phyloP scores from a whole-genome alignment of 2,329 filamentous ascomycete genomes.

The Pseudogymnoascus sp. region DNA sequence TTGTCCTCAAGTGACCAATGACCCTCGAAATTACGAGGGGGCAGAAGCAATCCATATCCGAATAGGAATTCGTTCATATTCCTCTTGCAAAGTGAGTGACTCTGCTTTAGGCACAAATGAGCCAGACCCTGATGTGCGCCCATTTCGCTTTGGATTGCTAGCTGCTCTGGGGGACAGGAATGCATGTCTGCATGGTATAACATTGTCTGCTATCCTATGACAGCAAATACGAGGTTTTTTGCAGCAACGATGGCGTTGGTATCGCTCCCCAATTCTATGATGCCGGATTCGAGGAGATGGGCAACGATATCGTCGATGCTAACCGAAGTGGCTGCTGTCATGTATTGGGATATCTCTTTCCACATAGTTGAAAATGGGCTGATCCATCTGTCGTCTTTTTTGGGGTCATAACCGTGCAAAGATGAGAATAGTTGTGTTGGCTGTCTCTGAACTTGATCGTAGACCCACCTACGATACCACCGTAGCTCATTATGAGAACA shows the following conservation, averaged over 20 bases:
- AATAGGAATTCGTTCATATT: conserved; percentile 17
- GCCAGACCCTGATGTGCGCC: conserved; percentile 13
- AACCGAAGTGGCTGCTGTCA: not conserved
- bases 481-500: conserved; percentile 7
- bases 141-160: conserved; percentile 18
- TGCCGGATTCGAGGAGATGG: conserved; percentile 12
- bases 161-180: conserved; percentile 10
- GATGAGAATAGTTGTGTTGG: conserved; percentile 13
- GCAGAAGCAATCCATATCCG: conserved; percentile 21
- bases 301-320: conserved; percentile 20
- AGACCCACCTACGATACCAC: conserved; percentile 15
- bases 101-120: conserved; percentile 18
- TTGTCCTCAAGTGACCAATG: conserved; percentile 14
- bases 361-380: conserved; percentile 15
- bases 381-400: conserved; percentile 1
- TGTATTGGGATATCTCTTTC: conserved; percentile 11
- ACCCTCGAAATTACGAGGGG: conserved; percentile 16
- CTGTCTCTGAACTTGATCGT: conserved; percentile 11
- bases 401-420: conserved; percentile 7
- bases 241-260: conserved; percentile 7
- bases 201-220: conserved; percentile 25
- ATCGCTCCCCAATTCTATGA: conserved; percentile 11
- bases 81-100: not conserved
- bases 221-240: conserved; percentile 20
- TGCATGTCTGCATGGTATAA: conserved; percentile 19